Percentiles rank a stretch among this genome's conserved stretches.
These are phyloP conservation scores for Zoysia matrella DNA, from an alignment of 202 grass and related monocot genomes.

Conservation along the genomic window DNA sequence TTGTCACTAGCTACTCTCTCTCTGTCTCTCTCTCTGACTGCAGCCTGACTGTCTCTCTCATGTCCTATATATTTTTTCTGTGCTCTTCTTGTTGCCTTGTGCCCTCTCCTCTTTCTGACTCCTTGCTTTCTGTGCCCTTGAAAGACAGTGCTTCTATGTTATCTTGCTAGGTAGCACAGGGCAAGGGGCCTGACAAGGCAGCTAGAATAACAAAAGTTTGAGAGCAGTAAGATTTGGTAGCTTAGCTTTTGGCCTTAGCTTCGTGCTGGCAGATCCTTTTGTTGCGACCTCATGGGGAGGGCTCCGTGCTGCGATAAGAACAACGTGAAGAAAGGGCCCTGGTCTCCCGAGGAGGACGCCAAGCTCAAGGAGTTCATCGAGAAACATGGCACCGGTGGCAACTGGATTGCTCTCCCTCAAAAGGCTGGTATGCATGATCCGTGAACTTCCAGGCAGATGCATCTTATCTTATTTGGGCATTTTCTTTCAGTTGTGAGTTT, in stretches of 20 bases:
- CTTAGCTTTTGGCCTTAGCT: conserved; percentile 36
- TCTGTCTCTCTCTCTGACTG: neutral
- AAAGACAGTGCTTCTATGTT: conserved; percentile 52
- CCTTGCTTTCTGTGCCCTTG: conserved; percentile 64
- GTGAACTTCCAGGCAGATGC: neutral
- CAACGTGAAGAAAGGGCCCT: conserved; percentile 87
- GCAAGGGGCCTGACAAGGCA: conserved; percentile 34
- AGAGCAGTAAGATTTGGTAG: conserved; percentile 54
- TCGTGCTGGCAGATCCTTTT: conserved; percentile 35
- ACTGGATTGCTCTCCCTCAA: conserved; percentile 92
- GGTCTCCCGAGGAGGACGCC: conserved; percentile 89
- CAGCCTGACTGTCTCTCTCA: neutral
- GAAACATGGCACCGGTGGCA: conserved; percentile 82
- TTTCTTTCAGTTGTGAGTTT: neutral
- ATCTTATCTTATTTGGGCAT: neutral
- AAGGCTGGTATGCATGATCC: conserved; percentile 63
- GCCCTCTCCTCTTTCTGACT: neutral
- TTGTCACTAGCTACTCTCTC: conserved; percentile 42
- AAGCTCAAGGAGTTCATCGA: conserved; percentile 94
- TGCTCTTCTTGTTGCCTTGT: conserved; percentile 52
- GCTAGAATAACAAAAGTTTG: conserved; percentile 45
- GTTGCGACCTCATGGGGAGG: conserved; percentile 68
- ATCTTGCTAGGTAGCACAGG: conserved; percentile 37
- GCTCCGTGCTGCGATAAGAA: conserved; percentile 93
- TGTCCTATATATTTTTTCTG: conserved; percentile 69